Evolutionary conservation across 345 rosid genomes (phyloP).

Genomic region (Eucalyptus brandiana): DNA sequence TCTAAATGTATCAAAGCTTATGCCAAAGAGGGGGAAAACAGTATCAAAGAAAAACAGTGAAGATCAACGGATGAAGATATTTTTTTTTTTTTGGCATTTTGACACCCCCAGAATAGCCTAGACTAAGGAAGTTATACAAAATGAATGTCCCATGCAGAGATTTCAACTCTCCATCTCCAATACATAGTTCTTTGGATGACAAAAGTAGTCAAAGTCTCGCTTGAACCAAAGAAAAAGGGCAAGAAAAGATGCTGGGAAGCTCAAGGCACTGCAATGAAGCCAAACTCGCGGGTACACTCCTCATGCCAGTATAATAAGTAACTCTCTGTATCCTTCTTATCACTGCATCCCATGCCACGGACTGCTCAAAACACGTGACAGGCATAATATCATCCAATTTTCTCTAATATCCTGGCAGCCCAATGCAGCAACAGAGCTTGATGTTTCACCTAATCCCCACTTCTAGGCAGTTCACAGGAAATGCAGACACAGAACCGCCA

Average conservation of each 20-base stretch:
- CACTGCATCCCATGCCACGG: neutral
- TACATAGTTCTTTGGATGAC: neutral
- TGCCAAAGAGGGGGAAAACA: neutral
- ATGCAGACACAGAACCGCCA: neutral
- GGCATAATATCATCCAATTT: neutral
- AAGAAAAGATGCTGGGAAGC: neutral
- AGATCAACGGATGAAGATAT: neutral
- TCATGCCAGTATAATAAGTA: neutral
- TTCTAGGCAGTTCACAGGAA: neutral
- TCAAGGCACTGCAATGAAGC: neutral
- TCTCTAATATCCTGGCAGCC: neutral
- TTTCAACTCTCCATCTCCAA: neutral
- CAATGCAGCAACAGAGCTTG: neutral
- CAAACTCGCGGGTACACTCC: neutral
- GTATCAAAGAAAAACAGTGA: neutral
- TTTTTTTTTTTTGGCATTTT: neutral
- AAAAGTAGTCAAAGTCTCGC: neutral
- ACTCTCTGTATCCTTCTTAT: neutral
- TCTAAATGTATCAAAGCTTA: neutral
- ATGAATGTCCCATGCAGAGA: neutral
- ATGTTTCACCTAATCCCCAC: neutral
- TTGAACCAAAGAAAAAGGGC: neutral
- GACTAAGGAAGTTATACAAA: neutral
- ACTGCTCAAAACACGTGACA: neutral
- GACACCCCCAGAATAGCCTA: neutral